phyloP scores from a whole-genome alignment of 139 green algal species.

The Coccomyxa sp. region DNA sequence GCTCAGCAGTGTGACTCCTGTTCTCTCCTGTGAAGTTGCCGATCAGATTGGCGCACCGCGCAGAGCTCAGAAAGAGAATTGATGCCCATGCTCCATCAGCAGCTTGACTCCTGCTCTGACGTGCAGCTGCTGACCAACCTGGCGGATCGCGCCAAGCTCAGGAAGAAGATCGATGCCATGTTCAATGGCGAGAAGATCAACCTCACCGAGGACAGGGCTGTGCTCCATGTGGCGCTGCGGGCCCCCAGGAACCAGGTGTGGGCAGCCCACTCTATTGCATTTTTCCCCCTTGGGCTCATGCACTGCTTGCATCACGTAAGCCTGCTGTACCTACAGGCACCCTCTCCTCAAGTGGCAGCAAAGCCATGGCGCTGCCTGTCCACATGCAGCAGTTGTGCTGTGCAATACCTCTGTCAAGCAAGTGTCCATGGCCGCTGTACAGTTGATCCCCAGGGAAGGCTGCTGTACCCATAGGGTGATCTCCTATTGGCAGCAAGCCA shows the following conservation, averaged over 20 bases:
- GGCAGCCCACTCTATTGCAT: background rate
- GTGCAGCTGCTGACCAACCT: constrained; percentile 72
- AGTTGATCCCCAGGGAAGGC: too few species aligned
- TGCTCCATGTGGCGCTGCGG: constrained; percentile 94
- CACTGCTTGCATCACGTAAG: too few species aligned
- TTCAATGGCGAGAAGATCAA: constrained; percentile 95
- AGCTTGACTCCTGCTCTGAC: background rate
- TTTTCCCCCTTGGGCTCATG: too few species aligned
- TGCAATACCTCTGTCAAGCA: too few species aligned
- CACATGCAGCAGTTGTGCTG: too few species aligned
- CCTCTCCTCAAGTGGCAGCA: too few species aligned
- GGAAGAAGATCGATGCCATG: constrained; percentile 94
- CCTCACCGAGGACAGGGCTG: constrained; percentile 89
- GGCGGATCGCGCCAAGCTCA: constrained; percentile 60
- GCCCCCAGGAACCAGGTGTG: constrained; percentile 69
- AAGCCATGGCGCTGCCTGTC: too few species aligned
- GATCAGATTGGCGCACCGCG: background rate
- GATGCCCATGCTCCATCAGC: background rate
- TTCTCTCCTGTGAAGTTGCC: background rate
- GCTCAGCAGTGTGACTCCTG: background rate
- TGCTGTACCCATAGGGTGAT: too few species aligned
- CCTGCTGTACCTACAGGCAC: too few species aligned
- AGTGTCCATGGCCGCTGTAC: too few species aligned
- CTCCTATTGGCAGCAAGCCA: too few species aligned
- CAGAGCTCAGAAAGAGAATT: background rate